phyloP scores from a whole-genome alignment of 352 stramenopile species.

The Pythium dissimile region DNA sequence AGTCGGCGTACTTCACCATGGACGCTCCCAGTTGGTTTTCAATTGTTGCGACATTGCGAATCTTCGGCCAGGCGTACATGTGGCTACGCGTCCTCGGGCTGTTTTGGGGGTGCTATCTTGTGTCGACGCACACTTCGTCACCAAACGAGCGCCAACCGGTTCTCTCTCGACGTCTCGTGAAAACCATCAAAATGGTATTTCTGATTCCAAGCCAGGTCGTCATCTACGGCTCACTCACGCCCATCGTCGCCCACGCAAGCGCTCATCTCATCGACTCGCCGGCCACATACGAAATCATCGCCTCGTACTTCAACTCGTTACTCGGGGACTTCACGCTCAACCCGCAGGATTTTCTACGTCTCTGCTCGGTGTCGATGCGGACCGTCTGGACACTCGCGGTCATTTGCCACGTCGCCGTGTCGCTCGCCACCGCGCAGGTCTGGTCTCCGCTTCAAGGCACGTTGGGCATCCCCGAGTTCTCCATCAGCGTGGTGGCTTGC shows the following conservation, averaged over 20 bases:
- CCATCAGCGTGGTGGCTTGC: background rate
- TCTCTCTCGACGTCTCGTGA: background rate
- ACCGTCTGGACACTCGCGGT: background rate
- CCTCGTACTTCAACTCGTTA: background rate
- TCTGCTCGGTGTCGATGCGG: conserved; percentile 2
- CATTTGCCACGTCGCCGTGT: background rate
- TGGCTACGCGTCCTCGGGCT: conserved; percentile 6
- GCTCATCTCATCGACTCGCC: conserved; percentile 7
- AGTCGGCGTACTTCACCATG: background rate
- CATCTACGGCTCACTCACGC: background rate
- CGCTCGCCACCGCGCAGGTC: background rate
- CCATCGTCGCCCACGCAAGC: background rate
- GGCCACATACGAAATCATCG: background rate
- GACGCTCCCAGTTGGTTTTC: conserved; percentile 5
- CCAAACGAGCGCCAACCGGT: background rate
- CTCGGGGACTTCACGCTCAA: background rate
- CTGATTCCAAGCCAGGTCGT: conserved; percentile 6
- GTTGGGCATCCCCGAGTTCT: conserved; percentile 2
- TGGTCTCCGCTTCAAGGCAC: background rate
- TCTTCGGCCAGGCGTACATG: conserved; percentile 12
- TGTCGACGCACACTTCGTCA: background rate
- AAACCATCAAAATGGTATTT: background rate
- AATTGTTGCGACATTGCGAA: background rate
- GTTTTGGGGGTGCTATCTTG: background rate
- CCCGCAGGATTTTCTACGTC: background rate